Evolutionary conservation across 169 alveolate species (phyloP).

Genomic region (Eimeria necatrix): DNA sequence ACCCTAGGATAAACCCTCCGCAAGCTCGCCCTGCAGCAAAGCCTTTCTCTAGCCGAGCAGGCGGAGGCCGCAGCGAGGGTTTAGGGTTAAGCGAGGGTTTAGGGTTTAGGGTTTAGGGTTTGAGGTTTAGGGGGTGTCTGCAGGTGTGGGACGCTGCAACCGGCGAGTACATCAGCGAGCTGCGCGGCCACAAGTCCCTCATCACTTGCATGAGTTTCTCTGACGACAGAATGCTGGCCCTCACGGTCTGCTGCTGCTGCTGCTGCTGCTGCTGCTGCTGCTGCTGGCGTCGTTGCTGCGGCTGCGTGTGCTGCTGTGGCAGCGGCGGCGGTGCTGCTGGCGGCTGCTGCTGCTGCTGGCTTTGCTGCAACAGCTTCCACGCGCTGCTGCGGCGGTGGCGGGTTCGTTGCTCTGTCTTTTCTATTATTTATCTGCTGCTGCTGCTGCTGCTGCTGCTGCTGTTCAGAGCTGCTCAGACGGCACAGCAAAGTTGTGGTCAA

Average conservation of each 20-base stretch:
- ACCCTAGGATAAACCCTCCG: too few species aligned
- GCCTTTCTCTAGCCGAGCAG: conserved; percentile 58
- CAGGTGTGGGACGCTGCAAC: conserved; percentile 89
- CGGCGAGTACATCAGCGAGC: conserved; percentile 86
- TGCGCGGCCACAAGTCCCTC: conserved; percentile 91
- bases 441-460: neutral
- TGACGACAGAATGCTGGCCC: conserved; percentile 90
- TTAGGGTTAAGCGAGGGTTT: too few species aligned
- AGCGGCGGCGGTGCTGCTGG: too few species aligned
- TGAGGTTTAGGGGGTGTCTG: neutral
- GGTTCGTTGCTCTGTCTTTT: neutral
- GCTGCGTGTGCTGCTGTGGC: too few species aligned
- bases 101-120: conserved; percentile 47
- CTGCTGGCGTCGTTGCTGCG: neutral
- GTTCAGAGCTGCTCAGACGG: conserved; percentile 91
- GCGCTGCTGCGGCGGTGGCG: too few species aligned
- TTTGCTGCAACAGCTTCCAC: too few species aligned
- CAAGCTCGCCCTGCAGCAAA: too few species aligned
- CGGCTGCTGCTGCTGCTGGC: too few species aligned
- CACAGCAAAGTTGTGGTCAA: conserved; percentile 93
- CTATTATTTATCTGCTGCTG: neutral
- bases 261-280: conserved; percentile 1
- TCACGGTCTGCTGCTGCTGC: conserved; percentile 81
- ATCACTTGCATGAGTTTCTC: conserved; percentile 92
- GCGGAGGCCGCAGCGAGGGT: conserved; percentile 46